These are phyloP conservation scores for Rhodotorula sp. DNA, from an alignment of 1,284 basidiomycete species.

Conservation along the genomic window DNA sequence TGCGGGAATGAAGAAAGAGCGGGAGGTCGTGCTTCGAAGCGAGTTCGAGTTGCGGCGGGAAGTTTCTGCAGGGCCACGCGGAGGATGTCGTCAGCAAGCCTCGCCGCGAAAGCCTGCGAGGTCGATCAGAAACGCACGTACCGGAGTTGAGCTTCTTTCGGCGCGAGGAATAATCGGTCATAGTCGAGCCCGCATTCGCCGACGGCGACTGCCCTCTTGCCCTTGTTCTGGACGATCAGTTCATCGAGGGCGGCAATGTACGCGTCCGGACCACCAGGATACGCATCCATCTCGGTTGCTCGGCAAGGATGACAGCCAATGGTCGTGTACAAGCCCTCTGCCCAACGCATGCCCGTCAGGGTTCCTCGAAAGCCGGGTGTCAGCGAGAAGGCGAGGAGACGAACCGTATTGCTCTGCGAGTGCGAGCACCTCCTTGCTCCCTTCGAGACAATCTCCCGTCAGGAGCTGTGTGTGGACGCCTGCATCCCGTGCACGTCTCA, in stretches of 20 bases:
- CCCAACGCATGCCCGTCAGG: background rate
- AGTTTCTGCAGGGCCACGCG: constrained; percentile 54
- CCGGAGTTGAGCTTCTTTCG: constrained; percentile 45
- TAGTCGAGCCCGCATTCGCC: constrained; percentile 90
- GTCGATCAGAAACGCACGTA: background rate
- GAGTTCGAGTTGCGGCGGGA: constrained; percentile 68
- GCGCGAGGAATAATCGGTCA: constrained; percentile 72
- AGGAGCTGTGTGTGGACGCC: constrained; percentile 77
- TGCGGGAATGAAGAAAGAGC: constrained; percentile 73
- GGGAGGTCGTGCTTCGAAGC: constrained; percentile 73
- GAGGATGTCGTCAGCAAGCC: too few relatives aligned
- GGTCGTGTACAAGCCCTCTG: constrained; percentile 65
- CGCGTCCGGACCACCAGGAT: constrained; percentile 61
- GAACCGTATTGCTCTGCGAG: constrained; percentile 63
- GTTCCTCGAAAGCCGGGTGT: background rate
- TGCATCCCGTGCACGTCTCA: constrained; percentile 62
- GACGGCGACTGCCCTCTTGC: constrained; percentile 52
- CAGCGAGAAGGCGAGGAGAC: background rate
- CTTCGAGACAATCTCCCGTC: constrained; percentile 72
- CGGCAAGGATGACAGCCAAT: constrained; percentile 85
- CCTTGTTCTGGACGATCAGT: constrained; percentile 59
- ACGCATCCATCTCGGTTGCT: constrained; percentile 69
- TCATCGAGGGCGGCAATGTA: constrained; percentile 66
- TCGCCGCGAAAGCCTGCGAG: background rate
- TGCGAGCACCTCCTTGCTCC: constrained; percentile 63